phyloP scores from a whole-genome alignment of 2,329 filamentous ascomycete species.

The Trichoderma cornu-damae region DNA sequence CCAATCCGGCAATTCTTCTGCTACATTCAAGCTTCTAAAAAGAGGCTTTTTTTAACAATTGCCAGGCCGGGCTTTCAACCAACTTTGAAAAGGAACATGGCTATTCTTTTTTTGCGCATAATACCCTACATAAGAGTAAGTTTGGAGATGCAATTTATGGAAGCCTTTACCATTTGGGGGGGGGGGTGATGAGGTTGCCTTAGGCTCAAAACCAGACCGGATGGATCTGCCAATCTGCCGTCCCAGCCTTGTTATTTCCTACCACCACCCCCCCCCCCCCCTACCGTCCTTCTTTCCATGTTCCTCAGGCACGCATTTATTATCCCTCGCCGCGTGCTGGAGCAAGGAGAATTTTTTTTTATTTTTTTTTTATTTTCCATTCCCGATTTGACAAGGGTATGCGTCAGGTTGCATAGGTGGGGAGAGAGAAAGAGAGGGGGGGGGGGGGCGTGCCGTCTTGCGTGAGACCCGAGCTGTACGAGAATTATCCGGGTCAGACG shows the following conservation, averaged over 20 bases:
- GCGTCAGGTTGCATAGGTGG: background rate
- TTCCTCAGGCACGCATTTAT: constrained; percentile 8
- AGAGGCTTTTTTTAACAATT: too few species aligned
- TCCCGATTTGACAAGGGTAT: background rate
- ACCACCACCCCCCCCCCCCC: too few species aligned
- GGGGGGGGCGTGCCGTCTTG: background rate
- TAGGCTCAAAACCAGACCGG: constrained; percentile 14
- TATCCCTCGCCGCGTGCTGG: constrained; percentile 14
- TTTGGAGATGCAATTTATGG: too few species aligned
- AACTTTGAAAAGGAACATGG: too few species aligned
- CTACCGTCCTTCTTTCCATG: too few species aligned
- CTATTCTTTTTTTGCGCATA: too few species aligned
- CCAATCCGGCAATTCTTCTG: background rate
- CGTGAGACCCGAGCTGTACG: constrained; percentile 1
- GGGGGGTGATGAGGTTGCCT: constrained; percentile 21
- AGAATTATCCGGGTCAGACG: constrained; percentile 16
- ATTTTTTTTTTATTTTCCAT: background rate
- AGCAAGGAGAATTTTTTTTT: too few species aligned
- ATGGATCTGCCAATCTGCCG: constrained; percentile 19
- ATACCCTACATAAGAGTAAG: too few species aligned
- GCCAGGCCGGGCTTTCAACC: too few species aligned
- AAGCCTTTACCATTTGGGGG: background rate
- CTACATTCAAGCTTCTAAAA: too few species aligned
- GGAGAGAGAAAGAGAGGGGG: too few species aligned
- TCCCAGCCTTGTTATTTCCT: constrained; percentile 9